Base-by-base conservation (phyloP, 306 rosid genomes). In the Hippophae rhamnoides region DNA sequence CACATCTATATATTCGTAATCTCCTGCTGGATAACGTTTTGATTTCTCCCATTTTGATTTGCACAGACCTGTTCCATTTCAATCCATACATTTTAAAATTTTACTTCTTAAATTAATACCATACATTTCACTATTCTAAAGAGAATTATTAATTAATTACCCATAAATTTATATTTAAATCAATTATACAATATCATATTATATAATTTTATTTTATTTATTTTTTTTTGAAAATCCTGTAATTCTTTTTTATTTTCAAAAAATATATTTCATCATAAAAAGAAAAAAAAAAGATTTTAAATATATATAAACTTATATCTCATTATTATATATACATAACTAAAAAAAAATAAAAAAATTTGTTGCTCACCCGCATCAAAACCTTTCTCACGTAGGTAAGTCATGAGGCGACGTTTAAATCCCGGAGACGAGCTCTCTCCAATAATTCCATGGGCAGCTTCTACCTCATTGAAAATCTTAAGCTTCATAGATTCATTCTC, bases 341-440 rank as follows among this genome's bases (percentile, higher is more conserved):
- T 31, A 0, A 1, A 31, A 31, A 31, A 31, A 31, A 31, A 31
- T 0, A 1, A 44, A 13, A 8, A 49, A n/a, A n/a, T n/a, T 18
- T 12, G 0, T 8, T 6, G 64, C 87, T 79, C 38, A 92, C 99
- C 99, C 9, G 95, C 95, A 75, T 92, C 99, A 54, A 88, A 79
- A 46, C 95, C 90, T 58, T 58, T 78, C 3, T 73, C 77, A 1
- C 99, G 70, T 54, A 92, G 74, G 10, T 50, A 79, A 54, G 84
- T 51, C 95, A 88, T 85, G 65, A 92, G 68, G 13, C 50, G 31
- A 23, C 99, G 81, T 66, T 88, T 92, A 59, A 80, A 80, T 13
- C 56, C 83, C 0, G 41, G 72, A 7, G 73, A 69, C 10, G 78
- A 79, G 12, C 43, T 31, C 43, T 66, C 78, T 2, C 69, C 78